Evolutionary conservation across 2,329 filamentous ascomycete genomes (phyloP).

Genomic region (Pyrenophora tritici-repentis): DNA sequence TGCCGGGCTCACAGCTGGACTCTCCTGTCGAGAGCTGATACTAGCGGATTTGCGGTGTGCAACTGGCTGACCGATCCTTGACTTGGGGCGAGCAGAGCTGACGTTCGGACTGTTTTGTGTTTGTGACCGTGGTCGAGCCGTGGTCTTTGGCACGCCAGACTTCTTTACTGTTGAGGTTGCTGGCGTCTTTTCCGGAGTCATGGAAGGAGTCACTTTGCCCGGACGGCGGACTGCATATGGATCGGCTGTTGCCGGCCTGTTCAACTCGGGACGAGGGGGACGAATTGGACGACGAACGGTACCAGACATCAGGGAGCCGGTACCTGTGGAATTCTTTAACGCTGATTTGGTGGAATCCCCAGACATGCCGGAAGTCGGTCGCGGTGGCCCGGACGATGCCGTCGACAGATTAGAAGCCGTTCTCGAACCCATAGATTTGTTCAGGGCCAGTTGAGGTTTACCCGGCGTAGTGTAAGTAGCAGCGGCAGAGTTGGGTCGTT

Average conservation of each 20-base stretch:
- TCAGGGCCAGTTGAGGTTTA: constrained; percentile 40
- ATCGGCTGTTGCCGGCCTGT: constrained; percentile 60
- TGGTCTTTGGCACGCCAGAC: constrained; percentile 38
- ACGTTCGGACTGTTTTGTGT: constrained; percentile 43
- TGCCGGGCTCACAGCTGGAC: constrained; percentile 40
- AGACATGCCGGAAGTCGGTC: constrained; percentile 47
- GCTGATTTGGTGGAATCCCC: constrained; percentile 41
- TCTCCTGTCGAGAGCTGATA: constrained; percentile 35
- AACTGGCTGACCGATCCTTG: constrained; percentile 36
- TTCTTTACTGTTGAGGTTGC: constrained; percentile 46
- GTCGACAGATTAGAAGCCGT: constrained; percentile 37
- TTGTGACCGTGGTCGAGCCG: constrained; percentile 37
- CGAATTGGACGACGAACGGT: constrained; percentile 59
- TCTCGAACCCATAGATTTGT: constrained; percentile 41
- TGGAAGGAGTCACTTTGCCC: constrained; percentile 53
- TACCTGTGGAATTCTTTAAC: constrained; percentile 38
- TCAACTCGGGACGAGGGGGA: constrained; percentile 49
- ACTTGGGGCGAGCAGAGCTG: constrained; percentile 46
- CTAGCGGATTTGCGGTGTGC: constrained; percentile 40
- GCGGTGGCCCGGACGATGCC: constrained; percentile 34
- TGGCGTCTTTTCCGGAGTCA: constrained; percentile 53
- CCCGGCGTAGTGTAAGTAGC: constrained; percentile 57
- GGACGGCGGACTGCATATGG: constrained; percentile 53
- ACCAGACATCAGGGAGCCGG: constrained; percentile 60
- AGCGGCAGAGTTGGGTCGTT: constrained; percentile 63